Percentiles rank a stretch among this genome's conserved stretches.
Evolutionary conservation across 2,329 filamentous ascomycete species (phyloP).

Genomic region (Hypoxylon sp.): DNA sequence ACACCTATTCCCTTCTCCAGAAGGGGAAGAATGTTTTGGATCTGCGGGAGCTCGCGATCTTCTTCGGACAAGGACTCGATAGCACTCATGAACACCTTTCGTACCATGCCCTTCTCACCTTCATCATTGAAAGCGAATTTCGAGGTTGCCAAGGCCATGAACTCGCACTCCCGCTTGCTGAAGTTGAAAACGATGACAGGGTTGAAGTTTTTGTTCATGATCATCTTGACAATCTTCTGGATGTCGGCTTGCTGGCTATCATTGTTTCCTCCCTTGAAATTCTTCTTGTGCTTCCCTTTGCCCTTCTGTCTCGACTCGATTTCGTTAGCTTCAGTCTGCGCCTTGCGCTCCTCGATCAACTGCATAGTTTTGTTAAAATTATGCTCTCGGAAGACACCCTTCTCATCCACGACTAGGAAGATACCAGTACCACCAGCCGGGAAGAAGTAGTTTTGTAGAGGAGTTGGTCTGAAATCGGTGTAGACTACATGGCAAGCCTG

Average conservation of each 20-base stretch:
- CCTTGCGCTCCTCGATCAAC: conserved; percentile 87
- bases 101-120: conserved; percentile 93
- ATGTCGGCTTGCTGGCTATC: conserved; percentile 80
- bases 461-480: conserved; percentile 97
- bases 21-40: conserved; percentile 88
- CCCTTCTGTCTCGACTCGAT: conserved; percentile 84
- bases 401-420: conserved; percentile 94
- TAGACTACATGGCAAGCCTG: conserved; percentile 99
- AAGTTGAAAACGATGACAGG: conserved; percentile 99
- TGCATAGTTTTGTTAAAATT: conserved; percentile 98
- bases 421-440: conserved; percentile 93
- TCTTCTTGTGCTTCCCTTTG: conserved; percentile 91
- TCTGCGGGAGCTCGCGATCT: conserved; percentile 89
- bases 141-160: conserved; percentile 87
- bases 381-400: conserved; percentile 93
- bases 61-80: conserved; percentile 93
- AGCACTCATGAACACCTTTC: conserved; percentile 92
- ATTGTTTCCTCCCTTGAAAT: conserved; percentile 85
- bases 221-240: conserved; percentile 98
- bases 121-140: conserved; percentile 95
- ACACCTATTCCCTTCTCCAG: conserved; percentile 93
- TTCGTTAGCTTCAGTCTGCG: conserved; percentile 84
- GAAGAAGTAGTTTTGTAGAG: conserved; percentile 98
- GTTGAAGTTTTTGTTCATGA: conserved; percentile 97
- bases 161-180: conserved; percentile 96